Base-by-base conservation (phyloP, 345 rosid species). In the Lenwebbia sp. region DNA sequence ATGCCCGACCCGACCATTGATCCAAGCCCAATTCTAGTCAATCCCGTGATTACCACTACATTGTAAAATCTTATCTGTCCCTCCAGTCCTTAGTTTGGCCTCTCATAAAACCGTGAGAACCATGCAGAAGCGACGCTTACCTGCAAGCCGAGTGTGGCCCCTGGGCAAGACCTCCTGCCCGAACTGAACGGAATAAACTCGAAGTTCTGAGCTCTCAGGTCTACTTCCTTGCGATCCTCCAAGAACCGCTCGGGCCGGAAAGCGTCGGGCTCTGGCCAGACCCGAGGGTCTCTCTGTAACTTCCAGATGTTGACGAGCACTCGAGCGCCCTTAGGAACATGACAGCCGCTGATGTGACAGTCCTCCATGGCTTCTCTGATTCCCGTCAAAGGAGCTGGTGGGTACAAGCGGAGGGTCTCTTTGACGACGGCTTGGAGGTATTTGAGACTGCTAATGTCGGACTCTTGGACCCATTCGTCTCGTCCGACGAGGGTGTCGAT, bases 161-260 rank as follows among this genome's bases (percentile, higher is more conserved):
- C 94, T 17, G 96, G 96, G 84, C 96, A 94, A 2, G 93, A 90
- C 85, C 94, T 93, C 78, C 95, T 88, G 1, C 96, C 96, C 0
- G 76, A 74, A 54, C 95, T 84, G 22, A 94, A 94, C 0, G 95
- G 95, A 28, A 94, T 88, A 82, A 85, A 91, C 87, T 82, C 89
- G 22, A 90, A 90, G 9, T 87, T 88, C 13, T 83, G 87, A 23
- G 53, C 87, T 13, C 58, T 65, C 23, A 81, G 25, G 52, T 90
- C 89, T 10, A 83, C 33, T 13, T 82, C 56, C 37, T 83, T 15
- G 9, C 55, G 49, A n/a, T 75, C 54, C 9, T 55, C 50, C 10
- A 92, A 54, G 56, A 93, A 94, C 85, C 94, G 90, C 83, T 92
- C 95, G 2, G 96, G 96, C 25, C 37, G 83, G 52, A 93, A 94